Base-by-base conservation (phyloP, 345 rosid species). In the Excoecaria cochinchinensis region DNA sequence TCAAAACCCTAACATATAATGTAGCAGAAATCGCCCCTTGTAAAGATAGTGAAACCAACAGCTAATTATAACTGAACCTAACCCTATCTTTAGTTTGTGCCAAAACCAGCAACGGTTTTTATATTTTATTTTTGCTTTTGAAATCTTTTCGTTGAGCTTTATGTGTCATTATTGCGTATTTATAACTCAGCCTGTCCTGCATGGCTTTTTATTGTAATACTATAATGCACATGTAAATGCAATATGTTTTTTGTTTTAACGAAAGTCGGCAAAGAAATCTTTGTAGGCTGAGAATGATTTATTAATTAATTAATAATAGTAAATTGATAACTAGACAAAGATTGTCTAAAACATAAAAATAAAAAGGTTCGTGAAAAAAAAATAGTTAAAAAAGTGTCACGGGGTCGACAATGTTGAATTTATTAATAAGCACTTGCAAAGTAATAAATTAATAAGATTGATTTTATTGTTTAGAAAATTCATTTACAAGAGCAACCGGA, bases 351-450 rank as follows among this genome's bases (percentile, higher is more conserved):
- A 67, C 60, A 56, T 56, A 5, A 40, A 8, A n/a, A n/a, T n/a
- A n/a, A 51, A 58, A 56, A 56, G 13, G 44, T 8, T 69, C 4
- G 2, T 50, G 58, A 50, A n/a, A 62, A 14, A 17, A 11, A 39
- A 6, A 14, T n/a, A 40, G 62, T 24, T 14, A 12, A 39, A 17
- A 10, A 44, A 44, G 48, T 13, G 69, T 51, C 63, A 70, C 55
- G 42, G 46, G 67, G 74, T 70, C 63, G 70, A 61, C 74, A 69
- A 31, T 51, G 70, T 62, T 71, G 75, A 77, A 70, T 70, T 24
- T 70, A 36, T 12, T 13, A 44, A 22, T 13, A 44, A 22, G 66
- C 40, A 24, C 24, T 7, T 12, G 0, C 7, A 19, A 4, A 3
- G 2, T 39, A 15, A 22, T 21, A 52, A 55, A 19, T 19, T 19